Evolutionary conservation across 2,329 filamentous ascomycete genomes (phyloP), one percentile per base, ranked within the genome.

Genomic region (Teratosphaeriaceae sp.): DNA sequence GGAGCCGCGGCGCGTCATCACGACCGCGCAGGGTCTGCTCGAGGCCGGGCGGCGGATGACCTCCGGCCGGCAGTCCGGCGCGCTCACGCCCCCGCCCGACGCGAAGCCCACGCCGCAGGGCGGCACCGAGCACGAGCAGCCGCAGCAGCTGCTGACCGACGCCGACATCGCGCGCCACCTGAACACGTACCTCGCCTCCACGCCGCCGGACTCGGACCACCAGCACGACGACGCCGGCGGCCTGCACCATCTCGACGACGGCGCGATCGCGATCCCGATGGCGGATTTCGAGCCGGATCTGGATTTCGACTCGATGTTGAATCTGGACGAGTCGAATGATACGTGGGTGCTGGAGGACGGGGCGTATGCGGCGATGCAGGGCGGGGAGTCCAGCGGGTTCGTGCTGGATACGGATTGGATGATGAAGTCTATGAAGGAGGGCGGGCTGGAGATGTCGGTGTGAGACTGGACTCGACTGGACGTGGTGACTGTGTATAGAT

Each of bases 131-230:
- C 30, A 31, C 33, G 41, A 51, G 20, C 49, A 45, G 22, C 30
- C 59, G 18, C 30, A 31, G 29, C 42, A 51, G 20, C 49, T 44
- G 22, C 30, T 59, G 19, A 65, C 67, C 3, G 71, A 73, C 51
- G 68, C 68, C 46, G 70, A 72, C 47, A 66, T 74, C 18, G 69
- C 69, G 3, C 62, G 64, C 20, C 63, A 67, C 23, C 61, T 74
- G 19, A 69, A 71, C 55, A 67, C 65, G 1, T 74, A 71, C 63
- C 65, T 74, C n/a, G 70, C 70, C 9, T 68, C 67, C 27, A 73
- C 70, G 2, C 71, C 71, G 3, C 71, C 71, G 2, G 66, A 69
- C 22, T 70, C 60, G 4, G 60, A 61, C 12, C 45, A 54, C 22
- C 48, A 51, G 13, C 47, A 47, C 35, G 43, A 36, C 35, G 12